Evolutionary conservation across 805 yeast species (phyloP).

Genomic region (Hanseniaspora singularis): DNA sequence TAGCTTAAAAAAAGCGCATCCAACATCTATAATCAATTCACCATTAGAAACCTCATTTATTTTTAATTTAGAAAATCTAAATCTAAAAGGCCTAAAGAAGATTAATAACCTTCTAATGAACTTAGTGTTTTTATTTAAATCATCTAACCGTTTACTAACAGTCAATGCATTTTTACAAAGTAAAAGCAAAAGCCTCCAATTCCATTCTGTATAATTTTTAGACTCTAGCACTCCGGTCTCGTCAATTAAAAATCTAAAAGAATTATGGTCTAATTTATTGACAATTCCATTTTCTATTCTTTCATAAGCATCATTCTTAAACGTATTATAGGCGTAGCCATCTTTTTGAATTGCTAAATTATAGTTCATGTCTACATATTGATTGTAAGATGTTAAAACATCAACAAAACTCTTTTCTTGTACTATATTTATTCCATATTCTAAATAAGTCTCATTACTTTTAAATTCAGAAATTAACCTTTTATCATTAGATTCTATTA

Average conservation of each 20-base stretch:
- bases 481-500: no score
- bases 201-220: constrained; percentile 75
- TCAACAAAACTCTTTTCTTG: background rate
- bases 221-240: constrained; percentile 64
- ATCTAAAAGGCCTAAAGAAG: constrained; percentile 84
- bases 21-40: constrained; percentile 53
- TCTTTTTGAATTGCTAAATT: no score
- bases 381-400: background rate
- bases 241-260: constrained; percentile 48
- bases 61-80: constrained; percentile 52
- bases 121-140: constrained; percentile 64
- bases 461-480: no score
- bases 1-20: constrained; percentile 60
- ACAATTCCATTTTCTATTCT: background rate
- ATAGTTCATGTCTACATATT: constrained; percentile 21
- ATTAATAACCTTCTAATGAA: constrained; percentile 74
- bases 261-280: constrained; percentile 26
- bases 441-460: no score
- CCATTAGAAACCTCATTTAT: constrained; percentile 36
- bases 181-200: constrained; percentile 63
- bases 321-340: no score
- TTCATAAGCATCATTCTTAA: constrained; percentile 38
- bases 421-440: no score
- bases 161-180: constrained; percentile 76
- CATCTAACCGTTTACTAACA: constrained; percentile 63